Conservation (phyloP, 331 rosid genomes). For the Ulmus americana region DNA sequence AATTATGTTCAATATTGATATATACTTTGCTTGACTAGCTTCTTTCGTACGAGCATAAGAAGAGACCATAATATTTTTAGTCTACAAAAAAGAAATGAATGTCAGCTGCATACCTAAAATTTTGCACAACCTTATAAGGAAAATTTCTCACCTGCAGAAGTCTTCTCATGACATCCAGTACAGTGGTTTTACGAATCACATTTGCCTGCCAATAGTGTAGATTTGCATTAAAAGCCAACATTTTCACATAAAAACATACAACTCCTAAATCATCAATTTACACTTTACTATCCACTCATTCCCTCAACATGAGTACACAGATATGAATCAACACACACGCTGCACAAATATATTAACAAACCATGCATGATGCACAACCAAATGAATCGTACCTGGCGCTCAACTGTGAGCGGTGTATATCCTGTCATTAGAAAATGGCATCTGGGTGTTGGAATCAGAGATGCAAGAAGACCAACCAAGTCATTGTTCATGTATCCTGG, state of each 20-base stretch:
- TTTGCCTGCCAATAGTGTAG: conserved; percentile 63
- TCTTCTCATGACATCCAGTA: conserved; percentile 96
- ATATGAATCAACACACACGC: neutral
- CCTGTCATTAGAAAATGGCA: conserved; percentile 99
- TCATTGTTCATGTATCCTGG: conserved; percentile 99
- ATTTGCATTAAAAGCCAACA: conserved; percentile 18
- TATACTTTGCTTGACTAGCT: conserved; percentile 97
- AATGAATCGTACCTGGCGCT: conserved; percentile 66
- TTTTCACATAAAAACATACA: conserved; percentile 5
- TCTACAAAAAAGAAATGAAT: conserved; percentile 44
- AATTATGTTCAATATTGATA: conserved; percentile 89
- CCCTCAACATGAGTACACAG: neutral
- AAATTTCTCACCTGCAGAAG: conserved; percentile 70
- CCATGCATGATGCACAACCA: neutral
- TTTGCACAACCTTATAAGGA: conserved; percentile 7
- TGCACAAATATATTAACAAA: neutral
- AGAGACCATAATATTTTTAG: conserved; percentile 97
- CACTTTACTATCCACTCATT: conserved; percentile 1
- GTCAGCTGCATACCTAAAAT: conserved; percentile 21
- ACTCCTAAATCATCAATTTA: neutral
- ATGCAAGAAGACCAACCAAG: conserved; percentile 96
- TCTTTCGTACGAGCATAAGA: conserved; percentile 96
- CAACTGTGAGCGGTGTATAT: conserved; percentile 93
- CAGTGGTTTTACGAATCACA: conserved; percentile 94
- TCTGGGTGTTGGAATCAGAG: conserved; percentile 92